A percentile compares a stretch with the other conserved stretches of the same genome.
Evolutionary conservation across 1,284 basidiomycete genomes (phyloP).

Genomic region (Laetiporus sulphureus): DNA sequence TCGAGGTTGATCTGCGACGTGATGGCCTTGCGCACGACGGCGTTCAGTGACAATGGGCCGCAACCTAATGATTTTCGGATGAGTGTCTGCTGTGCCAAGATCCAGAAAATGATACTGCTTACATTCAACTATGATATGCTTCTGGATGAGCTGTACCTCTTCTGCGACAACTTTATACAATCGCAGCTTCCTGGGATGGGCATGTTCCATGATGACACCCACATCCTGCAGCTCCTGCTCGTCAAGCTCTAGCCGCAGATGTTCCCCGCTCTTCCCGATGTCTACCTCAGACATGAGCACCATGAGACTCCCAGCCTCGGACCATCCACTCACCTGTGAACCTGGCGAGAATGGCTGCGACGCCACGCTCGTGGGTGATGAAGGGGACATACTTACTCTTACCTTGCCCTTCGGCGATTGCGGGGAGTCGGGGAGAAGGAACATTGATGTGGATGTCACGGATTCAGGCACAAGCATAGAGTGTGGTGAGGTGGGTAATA

Average conservation of each 20-base stretch:
- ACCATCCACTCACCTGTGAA: conserved; percentile 21
- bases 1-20: conserved; percentile 55
- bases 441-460: too few relatives aligned
- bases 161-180: conserved; percentile 59
- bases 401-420: not conserved
- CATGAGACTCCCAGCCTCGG: conserved; percentile 24
- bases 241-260: conserved; percentile 49
- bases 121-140: conserved; percentile 65
- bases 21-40: conserved; percentile 63
- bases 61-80: conserved; percentile 42
- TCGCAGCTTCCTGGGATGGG: conserved; percentile 70
- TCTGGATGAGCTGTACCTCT: conserved; percentile 53
- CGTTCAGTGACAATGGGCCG: conserved; percentile 69
- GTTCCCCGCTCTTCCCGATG: conserved; percentile 17
- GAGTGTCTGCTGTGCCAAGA: not conserved
- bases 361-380: not conserved
- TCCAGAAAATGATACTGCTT: conserved; percentile 24
- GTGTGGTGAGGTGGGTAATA: too few relatives aligned
- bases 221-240: conserved; percentile 65
- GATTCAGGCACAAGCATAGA: too few relatives aligned
- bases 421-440: too few relatives aligned
- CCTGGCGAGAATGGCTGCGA: conserved; percentile 6
- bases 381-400: not conserved
- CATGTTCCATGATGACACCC: conserved; percentile 59
- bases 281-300: conserved; percentile 21